These are phyloP conservation scores for Penicillium silybi DNA, from an alignment of 495 filamentous ascomycete species.

Conservation along the genomic window DNA sequence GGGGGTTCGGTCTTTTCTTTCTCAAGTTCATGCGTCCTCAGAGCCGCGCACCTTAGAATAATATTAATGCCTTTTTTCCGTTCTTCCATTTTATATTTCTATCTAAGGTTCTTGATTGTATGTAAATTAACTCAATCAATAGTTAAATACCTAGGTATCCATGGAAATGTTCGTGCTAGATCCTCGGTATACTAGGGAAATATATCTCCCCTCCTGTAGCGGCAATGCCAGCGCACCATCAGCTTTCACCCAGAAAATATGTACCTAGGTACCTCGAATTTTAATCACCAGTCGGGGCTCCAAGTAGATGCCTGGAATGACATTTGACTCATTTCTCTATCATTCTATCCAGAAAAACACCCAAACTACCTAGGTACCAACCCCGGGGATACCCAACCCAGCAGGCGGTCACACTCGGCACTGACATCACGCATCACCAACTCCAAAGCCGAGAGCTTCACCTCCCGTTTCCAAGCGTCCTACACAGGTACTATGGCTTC, in stretches of 20 bases:
- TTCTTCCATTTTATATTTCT: background rate
- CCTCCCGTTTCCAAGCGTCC: background rate
- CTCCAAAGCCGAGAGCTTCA: background rate
- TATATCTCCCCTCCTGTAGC: background rate
- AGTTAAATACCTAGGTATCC: no score
- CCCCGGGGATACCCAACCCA: background rate
- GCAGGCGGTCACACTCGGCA: conserved; percentile 22
- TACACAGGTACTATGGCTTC: conserved; percentile 22
- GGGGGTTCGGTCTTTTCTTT: conserved; percentile 11
- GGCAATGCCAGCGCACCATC: background rate
- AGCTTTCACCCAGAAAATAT: background rate
- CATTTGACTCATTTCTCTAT: background rate
- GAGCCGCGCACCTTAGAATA: conserved; percentile 24
- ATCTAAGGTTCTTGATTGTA: no score
- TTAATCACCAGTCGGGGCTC: no score
- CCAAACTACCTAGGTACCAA: background rate
- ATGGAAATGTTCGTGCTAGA: no score
- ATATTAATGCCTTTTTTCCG: conserved; percentile 25
- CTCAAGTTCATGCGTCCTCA: conserved; percentile 3
- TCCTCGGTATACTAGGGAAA: no score
- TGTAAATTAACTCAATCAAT: no score
- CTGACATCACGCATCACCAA: conserved; percentile 31
- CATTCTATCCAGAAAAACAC: background rate
- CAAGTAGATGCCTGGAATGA: background rate
- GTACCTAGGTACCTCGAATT: background rate